Evolutionary conservation across 2,329 filamentous ascomycete species (phyloP), one percentile per base, ranked within the genome.

Genomic region (Stemphylium vesicarium): DNA sequence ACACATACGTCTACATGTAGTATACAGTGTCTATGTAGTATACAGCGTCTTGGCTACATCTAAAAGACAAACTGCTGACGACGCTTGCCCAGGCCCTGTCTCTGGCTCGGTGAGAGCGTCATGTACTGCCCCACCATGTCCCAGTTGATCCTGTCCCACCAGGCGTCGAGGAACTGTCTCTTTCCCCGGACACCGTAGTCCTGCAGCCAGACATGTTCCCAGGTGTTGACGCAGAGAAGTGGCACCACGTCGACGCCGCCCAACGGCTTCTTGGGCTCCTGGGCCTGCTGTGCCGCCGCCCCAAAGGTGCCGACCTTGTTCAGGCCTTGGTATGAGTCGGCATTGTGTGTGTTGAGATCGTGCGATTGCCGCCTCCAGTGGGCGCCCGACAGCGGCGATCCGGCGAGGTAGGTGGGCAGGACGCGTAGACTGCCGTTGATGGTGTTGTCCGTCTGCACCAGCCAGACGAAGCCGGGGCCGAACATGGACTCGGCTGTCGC

Each of bases 391-490:
- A 94, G 95, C 4, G 95, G 95, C 7, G 90, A 91, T 53, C 95
- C 95, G 53, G 94, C 93, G 57, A 93, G 86, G 81, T 98, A 99
- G 53, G 95, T 99, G 66, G 87, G 84, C 54, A 99, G 83, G 70
- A 99, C 84, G 69, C 88, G 86, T 79, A 79, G 78, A 35, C 82
- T 68, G 81, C 75, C 68, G 48, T 77, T 82, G 29, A 80, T 76
- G 16, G 56, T 57, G 20, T 80, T 71, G 52, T 75, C 72, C 48
- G 78, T 77, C 37, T 81, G 72, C 68, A 97, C 90, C 58, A 99
- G 88, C 95, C 95, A 99, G 73, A 98, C 90, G 79, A 96, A 98
- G 62, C 95, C 95, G 0, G 94, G 93, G 50, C 94, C 95, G 80
- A 99, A 98, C 92, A 98, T 97, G 79, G 87, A 85, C 64, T 86